phyloP scores from a whole-genome alignment of 2,329 filamentous ascomycete species.

The Bipolaris oryzae region DNA sequence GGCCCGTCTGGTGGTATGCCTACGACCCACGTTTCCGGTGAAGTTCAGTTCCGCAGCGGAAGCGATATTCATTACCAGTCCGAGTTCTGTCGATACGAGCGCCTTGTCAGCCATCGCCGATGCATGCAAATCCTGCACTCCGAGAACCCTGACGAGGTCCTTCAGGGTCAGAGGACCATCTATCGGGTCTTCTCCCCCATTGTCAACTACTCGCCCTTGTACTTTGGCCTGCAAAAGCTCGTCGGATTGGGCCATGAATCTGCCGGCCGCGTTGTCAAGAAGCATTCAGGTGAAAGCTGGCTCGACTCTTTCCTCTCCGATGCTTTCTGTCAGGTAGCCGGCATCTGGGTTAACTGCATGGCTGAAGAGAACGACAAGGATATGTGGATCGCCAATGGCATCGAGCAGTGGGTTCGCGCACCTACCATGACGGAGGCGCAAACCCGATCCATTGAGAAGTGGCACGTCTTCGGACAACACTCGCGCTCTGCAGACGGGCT shows the following conservation, averaged over 20 bases:
- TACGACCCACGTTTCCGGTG: slow-evolving; percentile 32
- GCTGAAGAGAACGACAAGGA: slow-evolving; percentile 23
- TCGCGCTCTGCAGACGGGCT: slow-evolving; percentile 20
- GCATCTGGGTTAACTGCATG: slow-evolving; percentile 41
- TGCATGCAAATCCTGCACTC: slow-evolving; percentile 38
- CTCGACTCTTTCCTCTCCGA: slow-evolving; percentile 30
- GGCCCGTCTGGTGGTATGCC: slow-evolving; percentile 8
- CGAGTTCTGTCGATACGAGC: slow-evolving; percentile 39
- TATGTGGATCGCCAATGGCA: slow-evolving; percentile 42
- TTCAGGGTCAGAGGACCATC: slow-evolving; percentile 45
- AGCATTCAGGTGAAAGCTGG: slow-evolving; percentile 29
- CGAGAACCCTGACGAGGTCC: slow-evolving; percentile 37
- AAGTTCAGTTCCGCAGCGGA: slow-evolving; percentile 27
- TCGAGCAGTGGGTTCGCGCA: slow-evolving; percentile 28
- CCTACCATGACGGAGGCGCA: slow-evolving; percentile 13
- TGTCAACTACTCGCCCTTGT: slow-evolving; percentile 45
- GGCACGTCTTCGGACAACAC: slow-evolving; percentile 40
- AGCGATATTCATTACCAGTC: slow-evolving; percentile 19
- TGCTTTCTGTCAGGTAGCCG: slow-evolving; percentile 43
- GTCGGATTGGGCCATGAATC: slow-evolving; percentile 14
- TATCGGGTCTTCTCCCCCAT: slow-evolving; percentile 49
- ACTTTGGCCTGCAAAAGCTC: slow-evolving; percentile 37
- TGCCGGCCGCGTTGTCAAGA: slow-evolving; percentile 22
- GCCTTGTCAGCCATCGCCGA: slow-evolving; percentile 37
- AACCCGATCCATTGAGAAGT: slow-evolving; percentile 17